phyloP scores from a whole-genome alignment of 495 filamentous ascomycete species.

The Tuber microsphaerosporum region DNA sequence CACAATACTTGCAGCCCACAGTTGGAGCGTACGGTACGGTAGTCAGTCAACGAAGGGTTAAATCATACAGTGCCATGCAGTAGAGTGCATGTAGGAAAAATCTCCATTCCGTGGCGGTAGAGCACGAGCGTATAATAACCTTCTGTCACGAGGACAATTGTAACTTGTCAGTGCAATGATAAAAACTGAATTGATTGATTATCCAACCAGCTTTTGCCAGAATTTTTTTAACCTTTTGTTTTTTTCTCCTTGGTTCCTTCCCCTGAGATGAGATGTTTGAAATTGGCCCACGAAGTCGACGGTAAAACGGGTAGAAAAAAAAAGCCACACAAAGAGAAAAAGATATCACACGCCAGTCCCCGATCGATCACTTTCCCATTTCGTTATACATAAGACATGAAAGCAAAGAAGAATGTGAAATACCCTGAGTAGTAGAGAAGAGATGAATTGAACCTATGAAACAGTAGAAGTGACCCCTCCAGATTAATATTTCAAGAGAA shows the following conservation, averaged over 20 bases:
- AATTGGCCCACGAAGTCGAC: conserved; percentile 7
- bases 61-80: not conserved
- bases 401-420: not conserved
- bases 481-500: conserved; percentile 16
- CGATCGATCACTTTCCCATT: not conserved
- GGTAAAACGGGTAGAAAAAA: not conserved
- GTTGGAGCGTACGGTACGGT: not conserved
- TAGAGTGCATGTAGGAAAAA: not conserved
- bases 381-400: conserved; percentile 4
- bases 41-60: not conserved
- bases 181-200: not conserved
- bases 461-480: not conserved
- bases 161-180: not conserved
- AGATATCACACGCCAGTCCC: not conserved
- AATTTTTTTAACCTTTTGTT: conserved; percentile 11
- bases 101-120: not conserved
- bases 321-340: not conserved
- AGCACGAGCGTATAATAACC: not conserved
- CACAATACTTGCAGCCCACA: not conserved
- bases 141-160: not conserved
- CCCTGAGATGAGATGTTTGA: conserved; percentile 17
- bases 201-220: not conserved
- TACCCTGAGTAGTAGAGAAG: conserved; percentile 1
- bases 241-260: not conserved
- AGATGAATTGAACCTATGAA: conserved; percentile 2